Percentiles rank a stretch among this genome's conserved stretches.
phyloP scores from a whole-genome alignment of 306 rosid species.

The Astragalus glycyphyllos region DNA sequence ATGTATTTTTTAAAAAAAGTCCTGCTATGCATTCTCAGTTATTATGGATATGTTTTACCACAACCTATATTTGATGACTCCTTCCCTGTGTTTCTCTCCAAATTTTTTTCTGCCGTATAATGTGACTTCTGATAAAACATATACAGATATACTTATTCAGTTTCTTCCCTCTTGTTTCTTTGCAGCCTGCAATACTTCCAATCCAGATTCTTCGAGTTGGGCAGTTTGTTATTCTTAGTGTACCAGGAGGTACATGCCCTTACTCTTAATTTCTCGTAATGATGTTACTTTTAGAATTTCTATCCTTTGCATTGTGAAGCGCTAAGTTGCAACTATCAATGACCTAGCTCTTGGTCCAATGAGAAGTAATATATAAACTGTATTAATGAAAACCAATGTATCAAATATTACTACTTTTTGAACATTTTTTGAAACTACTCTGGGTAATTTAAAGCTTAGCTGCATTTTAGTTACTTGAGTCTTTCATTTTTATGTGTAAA shows the following conservation, averaged over 20 bases:
- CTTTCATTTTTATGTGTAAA: neutral
- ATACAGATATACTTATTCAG: slow-evolving; percentile 28
- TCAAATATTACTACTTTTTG: slow-evolving; percentile 8
- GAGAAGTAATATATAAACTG: slow-evolving; percentile 29
- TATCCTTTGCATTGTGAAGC: slow-evolving; percentile 8
- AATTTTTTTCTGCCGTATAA: slow-evolving; percentile 5
- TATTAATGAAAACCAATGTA: neutral
- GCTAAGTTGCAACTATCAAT: slow-evolving; percentile 14
- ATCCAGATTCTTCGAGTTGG: slow-evolving; percentile 87
- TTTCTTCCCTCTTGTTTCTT: slow-evolving; percentile 25
- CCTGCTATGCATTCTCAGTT: slow-evolving; percentile 25
- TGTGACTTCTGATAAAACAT: slow-evolving; percentile 19
- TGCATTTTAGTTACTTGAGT: slow-evolving; percentile 12
- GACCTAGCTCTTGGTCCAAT: slow-evolving; percentile 22
- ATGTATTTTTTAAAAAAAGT: neutral
- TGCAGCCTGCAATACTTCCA: slow-evolving; percentile 97
- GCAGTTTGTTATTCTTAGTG: slow-evolving; percentile 86
- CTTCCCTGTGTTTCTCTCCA: slow-evolving; percentile 10
- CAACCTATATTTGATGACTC: slow-evolving; percentile 10
- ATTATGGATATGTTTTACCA: slow-evolving; percentile 1
- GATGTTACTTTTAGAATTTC: slow-evolving; percentile 28
- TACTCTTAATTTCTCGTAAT: slow-evolving; percentile 15
- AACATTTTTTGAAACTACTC: slow-evolving; percentile 9
- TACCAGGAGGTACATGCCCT: slow-evolving; percentile 80
- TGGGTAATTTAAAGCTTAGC: slow-evolving; percentile 6